These are phyloP conservation scores for Salix viminalis DNA, from an alignment of 345 rosid genomes.

Conservation along the genomic window DNA sequence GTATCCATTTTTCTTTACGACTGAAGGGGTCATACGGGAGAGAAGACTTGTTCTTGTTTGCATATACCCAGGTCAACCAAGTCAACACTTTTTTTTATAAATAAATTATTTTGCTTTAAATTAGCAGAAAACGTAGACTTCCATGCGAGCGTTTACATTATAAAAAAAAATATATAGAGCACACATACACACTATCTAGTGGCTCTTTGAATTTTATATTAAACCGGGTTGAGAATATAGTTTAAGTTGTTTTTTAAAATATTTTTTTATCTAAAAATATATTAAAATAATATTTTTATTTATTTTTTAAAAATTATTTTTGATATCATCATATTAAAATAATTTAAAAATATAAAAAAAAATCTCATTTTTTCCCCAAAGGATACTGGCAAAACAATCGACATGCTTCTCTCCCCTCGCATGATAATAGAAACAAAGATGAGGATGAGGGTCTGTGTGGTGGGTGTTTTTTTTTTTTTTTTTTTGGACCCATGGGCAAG, in stretches of 20 bases:
- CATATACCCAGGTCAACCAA: slow-evolving; percentile 38
- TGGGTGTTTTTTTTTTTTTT: neutral
- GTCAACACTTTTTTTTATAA: slow-evolving; percentile 30
- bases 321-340: too few species aligned
- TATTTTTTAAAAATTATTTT: too few species aligned
- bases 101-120: neutral
- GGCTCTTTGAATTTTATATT: neutral
- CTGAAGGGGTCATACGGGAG: neutral
- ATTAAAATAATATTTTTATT: too few species aligned
- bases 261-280: too few species aligned
- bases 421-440: too few species aligned
- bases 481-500: neutral
- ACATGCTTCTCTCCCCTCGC: too few species aligned
- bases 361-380: too few species aligned
- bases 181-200: neutral
- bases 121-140: neutral
- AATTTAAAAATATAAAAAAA: too few species aligned
- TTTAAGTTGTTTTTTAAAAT: too few species aligned
- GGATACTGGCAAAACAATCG: too few species aligned
- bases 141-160: neutral
- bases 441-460: neutral
- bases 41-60: slow-evolving; percentile 5
- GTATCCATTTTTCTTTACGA: neutral
- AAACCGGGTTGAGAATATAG: too few species aligned
- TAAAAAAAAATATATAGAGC: neutral